Evolutionary conservation across 441 rosid genomes (phyloP), one percentile per base, ranked within the genome.

Genomic region (Kokia cookei): DNA sequence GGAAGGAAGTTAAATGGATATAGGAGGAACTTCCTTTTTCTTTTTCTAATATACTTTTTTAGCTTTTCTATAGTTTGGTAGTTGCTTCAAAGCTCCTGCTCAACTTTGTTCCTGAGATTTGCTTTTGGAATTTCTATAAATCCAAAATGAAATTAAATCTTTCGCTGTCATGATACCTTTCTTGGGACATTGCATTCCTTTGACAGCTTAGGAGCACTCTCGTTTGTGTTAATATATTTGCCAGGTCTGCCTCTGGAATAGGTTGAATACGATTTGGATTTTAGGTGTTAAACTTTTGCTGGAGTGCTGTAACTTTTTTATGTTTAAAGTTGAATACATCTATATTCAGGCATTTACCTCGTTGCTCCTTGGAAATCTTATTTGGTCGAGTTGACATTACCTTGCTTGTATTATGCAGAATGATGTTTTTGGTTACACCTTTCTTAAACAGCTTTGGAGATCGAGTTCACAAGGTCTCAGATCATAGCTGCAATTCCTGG

Each of bases 401-500:
- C 66, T 78, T 73, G 72, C 76, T 76, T 82, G 73, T 73, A 76
- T 82, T 45, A 83, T 84, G 84, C 84, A 77, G 82, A 84, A 72
- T 84, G 75, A 80, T 80, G 40, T 79, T 78, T 81, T 83, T 80
- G 77, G 76, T 80, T 83, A 69, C 61, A 51, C 79, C 37, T 86
- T 84, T 87, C 74, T 81, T 83, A 53, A 74, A 80, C 94, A 95
- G 99, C 98, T 84, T 76, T 95, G 88, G 93, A 95, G 86, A 85
- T 95, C 75, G 99, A 93, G 84, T 91, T 95, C 85, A 93, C 97
- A 65, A 90, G 85, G 82, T 91, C 98, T 65, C 98, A 95, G 82
- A 81, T 93, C 5, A 74, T 95, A 66, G 98, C 99, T 3, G 95
- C 93, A 63, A 90, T 93, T 78, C 99, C 99, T 77, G 99, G 99